Conservation (phyloP, 2,329 filamentous ascomycete genomes). For the Xylariaceae sp. region DNA sequence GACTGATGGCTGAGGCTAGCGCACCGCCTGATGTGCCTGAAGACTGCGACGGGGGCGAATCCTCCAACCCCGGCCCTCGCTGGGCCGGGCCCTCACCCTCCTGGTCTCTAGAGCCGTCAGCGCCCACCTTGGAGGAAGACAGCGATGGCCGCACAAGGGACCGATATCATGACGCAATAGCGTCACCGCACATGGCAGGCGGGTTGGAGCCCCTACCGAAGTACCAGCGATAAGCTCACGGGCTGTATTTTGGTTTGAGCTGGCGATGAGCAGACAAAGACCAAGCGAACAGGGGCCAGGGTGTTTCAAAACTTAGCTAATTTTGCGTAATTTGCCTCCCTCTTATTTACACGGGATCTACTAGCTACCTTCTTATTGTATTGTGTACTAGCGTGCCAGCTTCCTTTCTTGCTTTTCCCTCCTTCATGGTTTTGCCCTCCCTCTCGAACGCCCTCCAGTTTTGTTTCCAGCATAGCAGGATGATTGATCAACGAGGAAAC, state of each 20-base stretch:
- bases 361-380: conserved; percentile 2
- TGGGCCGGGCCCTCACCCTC: conserved; percentile 22
- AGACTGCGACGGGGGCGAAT: conserved; percentile 18
- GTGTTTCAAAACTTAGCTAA: too few relatives aligned
- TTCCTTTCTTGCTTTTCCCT: too few relatives aligned
- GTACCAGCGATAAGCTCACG: conserved; percentile 30
- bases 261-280: neutral
- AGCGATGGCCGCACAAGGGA: conserved; percentile 21
- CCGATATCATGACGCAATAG: conserved; percentile 45
- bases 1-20: conserved; percentile 48
- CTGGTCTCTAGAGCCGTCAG: conserved; percentile 25
- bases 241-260: neutral
- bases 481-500: conserved; percentile 13
- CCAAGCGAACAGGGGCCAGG: too few relatives aligned
- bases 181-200: conserved; percentile 32
- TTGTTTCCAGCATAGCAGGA: conserved; percentile 4
- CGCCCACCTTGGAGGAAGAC: conserved; percentile 26
- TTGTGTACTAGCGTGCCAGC: conserved; percentile 11
- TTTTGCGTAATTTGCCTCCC: too few relatives aligned
- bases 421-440: too few relatives aligned
- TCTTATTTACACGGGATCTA: conserved; percentile 8
- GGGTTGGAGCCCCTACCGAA: conserved; percentile 30
- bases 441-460: too few relatives aligned
- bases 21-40: conserved; percentile 38
- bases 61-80: conserved; percentile 16